Conservation (phyloP, 139 green algal species). For the Dunaliella sp. region DNA sequence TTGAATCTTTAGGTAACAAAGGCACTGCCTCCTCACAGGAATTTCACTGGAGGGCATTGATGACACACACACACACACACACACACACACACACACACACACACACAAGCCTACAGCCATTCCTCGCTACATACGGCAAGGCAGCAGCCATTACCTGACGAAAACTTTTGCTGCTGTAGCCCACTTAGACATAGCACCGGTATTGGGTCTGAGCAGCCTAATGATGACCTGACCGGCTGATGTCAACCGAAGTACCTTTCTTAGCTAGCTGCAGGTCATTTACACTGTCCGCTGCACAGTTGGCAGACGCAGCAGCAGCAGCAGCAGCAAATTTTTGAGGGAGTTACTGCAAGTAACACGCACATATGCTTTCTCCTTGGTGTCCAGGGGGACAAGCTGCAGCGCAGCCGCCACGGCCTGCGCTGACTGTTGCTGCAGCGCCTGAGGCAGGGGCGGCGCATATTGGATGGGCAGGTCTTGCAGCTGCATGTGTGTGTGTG, state of each 20-base stretch:
- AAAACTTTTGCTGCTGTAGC: not conserved
- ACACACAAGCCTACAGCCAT: no score
- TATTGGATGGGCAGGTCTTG: constrained; percentile 8
- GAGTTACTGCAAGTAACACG: not conserved
- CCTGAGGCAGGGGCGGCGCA: not conserved
- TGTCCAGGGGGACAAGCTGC: constrained; percentile 9
- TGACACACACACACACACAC: no score
- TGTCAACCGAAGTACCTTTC: not conserved
- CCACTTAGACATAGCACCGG: not conserved
- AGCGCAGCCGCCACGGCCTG: not conserved
- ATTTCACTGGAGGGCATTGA: no score
- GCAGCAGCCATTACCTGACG: no score
- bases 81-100: no score
- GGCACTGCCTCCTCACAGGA: no score
- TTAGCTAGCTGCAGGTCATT: not conserved
- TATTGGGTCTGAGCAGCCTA: not conserved
- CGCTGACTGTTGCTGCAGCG: not conserved
- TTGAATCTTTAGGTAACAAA: no score
- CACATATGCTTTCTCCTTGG: constrained; percentile 34
- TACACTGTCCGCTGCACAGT: not conserved
- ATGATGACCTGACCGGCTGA: not conserved
- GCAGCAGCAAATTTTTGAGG: not conserved
- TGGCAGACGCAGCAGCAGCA: not conserved
- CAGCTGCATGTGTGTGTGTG: no score
- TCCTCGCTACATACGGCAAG: no score